Percentiles rank a stretch among this genome's conserved stretches.
These are phyloP conservation scores for Pseudogymnoascus sp. DNA, from an alignment of 2,329 filamentous ascomycete genomes.

Conservation along the genomic window DNA sequence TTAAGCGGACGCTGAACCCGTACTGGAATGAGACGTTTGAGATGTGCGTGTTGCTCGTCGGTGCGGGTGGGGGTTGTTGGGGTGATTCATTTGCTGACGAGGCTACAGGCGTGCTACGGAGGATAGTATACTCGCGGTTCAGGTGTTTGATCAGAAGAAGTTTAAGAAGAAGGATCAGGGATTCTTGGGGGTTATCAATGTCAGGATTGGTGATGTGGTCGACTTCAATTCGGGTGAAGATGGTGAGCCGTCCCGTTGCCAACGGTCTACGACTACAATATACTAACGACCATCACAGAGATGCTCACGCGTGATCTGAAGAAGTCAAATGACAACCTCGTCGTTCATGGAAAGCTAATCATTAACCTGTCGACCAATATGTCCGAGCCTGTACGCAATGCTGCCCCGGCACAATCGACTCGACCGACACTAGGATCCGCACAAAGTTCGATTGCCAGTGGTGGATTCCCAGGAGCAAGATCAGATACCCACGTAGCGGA, in stretches of 20 bases:
- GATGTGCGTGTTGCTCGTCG: conserved; percentile 54
- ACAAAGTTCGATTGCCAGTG: conserved; percentile 22
- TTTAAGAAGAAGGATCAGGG: conserved; percentile 99
- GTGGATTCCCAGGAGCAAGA: conserved; percentile 23
- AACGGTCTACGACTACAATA: conserved; percentile 11
- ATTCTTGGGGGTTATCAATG: conserved; percentile 95
- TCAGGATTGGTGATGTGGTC: conserved; percentile 88
- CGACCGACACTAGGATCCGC: conserved; percentile 26
- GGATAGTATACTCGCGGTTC: conserved; percentile 92
- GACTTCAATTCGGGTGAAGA: conserved; percentile 84
- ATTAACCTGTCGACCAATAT: conserved; percentile 93
- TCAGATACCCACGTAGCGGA: conserved; percentile 15
- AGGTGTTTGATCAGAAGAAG: conserved; percentile 99
- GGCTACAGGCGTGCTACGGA: conserved; percentile 70
- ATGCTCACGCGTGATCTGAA: conserved; percentile 97
- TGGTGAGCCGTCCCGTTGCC: conserved; percentile 48
- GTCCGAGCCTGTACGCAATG: conserved; percentile 50
- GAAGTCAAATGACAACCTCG: conserved; percentile 95
- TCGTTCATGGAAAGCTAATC: conserved; percentile 96
- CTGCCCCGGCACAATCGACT: conserved; percentile 18
- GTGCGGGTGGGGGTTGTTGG: neutral
- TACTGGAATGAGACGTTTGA: conserved; percentile 99
- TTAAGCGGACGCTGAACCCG: conserved; percentile 96
- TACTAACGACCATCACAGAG: conserved; percentile 40
- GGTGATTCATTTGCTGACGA: conserved; percentile 16